A percentile compares a stretch with the other conserved stretches of the same genome.
Conservation (phyloP, 2,329 filamentous ascomycete species). For the Paraphaeosphaeria sporulosa region DNA sequence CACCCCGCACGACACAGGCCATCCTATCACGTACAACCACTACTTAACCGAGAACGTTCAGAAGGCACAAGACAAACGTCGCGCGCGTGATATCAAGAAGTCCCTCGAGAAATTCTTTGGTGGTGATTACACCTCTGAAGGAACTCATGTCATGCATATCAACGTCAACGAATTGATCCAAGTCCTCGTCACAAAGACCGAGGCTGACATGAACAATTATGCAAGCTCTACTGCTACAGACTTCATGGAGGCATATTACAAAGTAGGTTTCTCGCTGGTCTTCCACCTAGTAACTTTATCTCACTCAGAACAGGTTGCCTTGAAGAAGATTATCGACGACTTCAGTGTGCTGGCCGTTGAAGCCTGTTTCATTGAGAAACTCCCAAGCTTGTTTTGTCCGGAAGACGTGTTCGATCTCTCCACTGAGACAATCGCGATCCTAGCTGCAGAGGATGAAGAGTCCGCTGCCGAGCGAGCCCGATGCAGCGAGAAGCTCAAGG, state of each 20-base stretch:
- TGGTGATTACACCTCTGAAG: slow-evolving; percentile 5
- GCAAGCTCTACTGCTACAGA: slow-evolving; percentile 38
- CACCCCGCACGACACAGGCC: slow-evolving; percentile 22
- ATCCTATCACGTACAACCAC: slow-evolving; percentile 49
- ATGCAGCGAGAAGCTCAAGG: slow-evolving; percentile 25
- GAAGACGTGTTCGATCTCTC: slow-evolving; percentile 27
- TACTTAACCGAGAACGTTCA: slow-evolving; percentile 48
- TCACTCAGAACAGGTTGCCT: slow-evolving; percentile 44
- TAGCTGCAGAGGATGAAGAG: slow-evolving; percentile 29
- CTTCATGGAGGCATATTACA: slow-evolving; percentile 43
- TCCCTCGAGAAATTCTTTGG: slow-evolving; percentile 23
- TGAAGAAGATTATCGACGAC: slow-evolving; percentile 52
- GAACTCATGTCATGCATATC: slow-evolving; percentile 7
- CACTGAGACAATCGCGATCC: slow-evolving; percentile 17
- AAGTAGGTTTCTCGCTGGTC: slow-evolving; percentile 12
- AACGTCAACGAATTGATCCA: slow-evolving; percentile 22
- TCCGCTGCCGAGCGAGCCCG: slow-evolving; percentile 20
- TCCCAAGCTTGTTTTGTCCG: slow-evolving; percentile 40
- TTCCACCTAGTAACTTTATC: neutral
- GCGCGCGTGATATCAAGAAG: slow-evolving; percentile 19
- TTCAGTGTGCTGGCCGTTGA: slow-evolving; percentile 51
- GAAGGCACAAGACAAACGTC: slow-evolving; percentile 31
- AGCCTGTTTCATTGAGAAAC: slow-evolving; percentile 36
- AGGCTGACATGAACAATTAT: slow-evolving; percentile 39
- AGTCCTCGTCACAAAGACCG: slow-evolving; percentile 20